Percentiles rank a stretch among this genome's conserved stretches.
Evolutionary conservation across 441 rosid species (phyloP).

Genomic region (Eutrema salsugineum): DNA sequence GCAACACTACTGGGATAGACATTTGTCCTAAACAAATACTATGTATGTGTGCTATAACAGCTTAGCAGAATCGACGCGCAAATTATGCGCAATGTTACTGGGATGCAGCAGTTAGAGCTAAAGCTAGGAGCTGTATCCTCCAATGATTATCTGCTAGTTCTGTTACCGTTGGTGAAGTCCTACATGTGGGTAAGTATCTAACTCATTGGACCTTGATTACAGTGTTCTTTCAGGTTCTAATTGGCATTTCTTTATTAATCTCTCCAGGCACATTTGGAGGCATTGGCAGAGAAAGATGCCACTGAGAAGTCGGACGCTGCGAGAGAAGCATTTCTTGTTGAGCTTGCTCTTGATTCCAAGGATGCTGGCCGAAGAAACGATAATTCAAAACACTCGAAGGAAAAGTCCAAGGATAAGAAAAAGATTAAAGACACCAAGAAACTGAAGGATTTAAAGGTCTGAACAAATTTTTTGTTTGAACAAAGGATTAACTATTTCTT

Average conservation of each 20-base stretch:
- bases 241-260: conserved; percentile 2
- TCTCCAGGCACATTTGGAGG: conserved; percentile 78
- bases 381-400: conserved; percentile 50
- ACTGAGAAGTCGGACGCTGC: conserved; percentile 98
- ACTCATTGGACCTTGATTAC: conserved; percentile 14
- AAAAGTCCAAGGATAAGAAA: conserved; percentile 85
- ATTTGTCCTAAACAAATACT: conserved; percentile 15
- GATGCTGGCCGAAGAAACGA: conserved; percentile 55
- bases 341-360: conserved; percentile 89
- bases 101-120: conserved; percentile 84
- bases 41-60: conserved; percentile 45
- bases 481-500: conserved; percentile 1
- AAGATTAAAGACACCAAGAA: conserved; percentile 70
- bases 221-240: conserved; percentile 1
- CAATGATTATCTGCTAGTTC: conserved; percentile 58
- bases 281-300: conserved; percentile 92
- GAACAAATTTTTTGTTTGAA: not conserved
- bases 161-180: conserved; percentile 73
- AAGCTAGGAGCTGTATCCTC: conserved; percentile 72
- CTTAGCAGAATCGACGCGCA: conserved; percentile 80
- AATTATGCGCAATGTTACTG: conserved; percentile 64
- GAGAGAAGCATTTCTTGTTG: conserved; percentile 87
- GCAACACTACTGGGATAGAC: not conserved
- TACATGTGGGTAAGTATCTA: conserved; percentile 71
- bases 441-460: conserved; percentile 76